Evolutionary conservation across 441 rosid genomes (phyloP).

Genomic region (Erysimum pusillum): DNA sequence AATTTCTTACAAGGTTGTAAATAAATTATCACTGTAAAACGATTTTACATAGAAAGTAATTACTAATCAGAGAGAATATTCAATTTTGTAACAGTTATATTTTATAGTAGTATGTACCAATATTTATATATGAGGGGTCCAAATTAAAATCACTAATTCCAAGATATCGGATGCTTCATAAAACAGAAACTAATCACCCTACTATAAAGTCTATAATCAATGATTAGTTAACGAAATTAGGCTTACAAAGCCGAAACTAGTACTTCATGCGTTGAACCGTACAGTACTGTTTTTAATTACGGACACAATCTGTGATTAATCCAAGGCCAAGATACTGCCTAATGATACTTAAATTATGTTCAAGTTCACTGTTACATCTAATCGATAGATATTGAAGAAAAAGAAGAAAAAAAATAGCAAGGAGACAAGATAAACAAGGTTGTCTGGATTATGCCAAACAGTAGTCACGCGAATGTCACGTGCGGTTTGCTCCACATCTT

Average conservation of each 20-base stretch:
- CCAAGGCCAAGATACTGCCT: constrained; percentile 46
- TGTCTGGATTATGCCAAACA: constrained; percentile 47
- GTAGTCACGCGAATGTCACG: constrained; percentile 46
- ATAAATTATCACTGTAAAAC: not conserved
- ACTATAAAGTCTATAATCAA: constrained; percentile 29
- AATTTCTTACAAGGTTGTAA: not conserved
- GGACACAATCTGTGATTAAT: constrained; percentile 47
- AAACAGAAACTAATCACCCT: constrained; percentile 43
- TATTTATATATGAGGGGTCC: not conserved
- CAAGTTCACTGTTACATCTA: constrained; percentile 39
- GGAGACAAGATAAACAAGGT: constrained; percentile 48
- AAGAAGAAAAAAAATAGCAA: too few relatives aligned
- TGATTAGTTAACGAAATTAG: constrained; percentile 41
- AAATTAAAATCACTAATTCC: constrained; percentile 22
- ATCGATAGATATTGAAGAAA: too few relatives aligned
- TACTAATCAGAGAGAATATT: constrained; percentile 3
- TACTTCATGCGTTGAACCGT: constrained; percentile 51
- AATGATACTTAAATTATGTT: constrained; percentile 27
- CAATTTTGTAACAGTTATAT: not conserved
- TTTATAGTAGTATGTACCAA: not conserved
- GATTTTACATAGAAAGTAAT: not conserved
- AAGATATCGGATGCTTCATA: constrained; percentile 45
- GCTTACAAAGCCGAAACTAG: constrained; percentile 26
- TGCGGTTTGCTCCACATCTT: constrained; percentile 31
- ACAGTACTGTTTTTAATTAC: constrained; percentile 27